These are phyloP conservation scores for Canna indica DNA, from an alignment of 176 grass and related monocot species.

Conservation along the genomic window DNA sequence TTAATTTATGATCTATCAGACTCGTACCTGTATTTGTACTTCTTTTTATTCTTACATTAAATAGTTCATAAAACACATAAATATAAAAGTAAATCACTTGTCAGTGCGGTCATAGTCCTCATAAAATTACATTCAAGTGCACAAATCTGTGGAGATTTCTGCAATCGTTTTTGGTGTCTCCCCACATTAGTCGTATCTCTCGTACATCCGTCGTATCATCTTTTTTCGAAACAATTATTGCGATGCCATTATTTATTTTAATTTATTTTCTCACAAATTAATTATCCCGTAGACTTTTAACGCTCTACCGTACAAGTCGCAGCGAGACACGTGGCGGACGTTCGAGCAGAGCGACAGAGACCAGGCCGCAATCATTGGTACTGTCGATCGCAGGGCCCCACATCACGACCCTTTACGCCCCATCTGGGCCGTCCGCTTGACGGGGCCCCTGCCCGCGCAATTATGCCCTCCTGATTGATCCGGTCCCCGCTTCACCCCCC, in stretches of 20 bases:
- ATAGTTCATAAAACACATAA: not conserved
- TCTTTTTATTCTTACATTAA: not conserved
- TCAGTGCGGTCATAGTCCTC: not conserved
- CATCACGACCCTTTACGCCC: not conserved
- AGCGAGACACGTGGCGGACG: not conserved
- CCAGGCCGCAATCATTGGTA: slow-evolving; percentile 16
- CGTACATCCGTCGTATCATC: not conserved
- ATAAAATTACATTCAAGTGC: not conserved
- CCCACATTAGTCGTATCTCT: not conserved
- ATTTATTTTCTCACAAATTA: too few species aligned
- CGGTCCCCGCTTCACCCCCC: too few species aligned
- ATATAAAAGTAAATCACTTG: not conserved
- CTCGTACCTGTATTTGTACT: too few species aligned
- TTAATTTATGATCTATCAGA: too few species aligned
- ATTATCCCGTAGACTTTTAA: too few species aligned
- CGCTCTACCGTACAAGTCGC: too few species aligned
- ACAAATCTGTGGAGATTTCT: slow-evolving; percentile 1
- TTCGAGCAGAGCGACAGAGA: not conserved
- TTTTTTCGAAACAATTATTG: not conserved
- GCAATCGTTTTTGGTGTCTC: not conserved
- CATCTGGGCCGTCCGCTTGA: not conserved
- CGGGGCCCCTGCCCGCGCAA: not conserved
- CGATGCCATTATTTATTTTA: too few species aligned
- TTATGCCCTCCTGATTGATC: not conserved
- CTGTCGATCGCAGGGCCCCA: not conserved